phyloP scores from a whole-genome alignment of 352 stramenopile genomes.

The Phytopythium delawarense region DNA sequence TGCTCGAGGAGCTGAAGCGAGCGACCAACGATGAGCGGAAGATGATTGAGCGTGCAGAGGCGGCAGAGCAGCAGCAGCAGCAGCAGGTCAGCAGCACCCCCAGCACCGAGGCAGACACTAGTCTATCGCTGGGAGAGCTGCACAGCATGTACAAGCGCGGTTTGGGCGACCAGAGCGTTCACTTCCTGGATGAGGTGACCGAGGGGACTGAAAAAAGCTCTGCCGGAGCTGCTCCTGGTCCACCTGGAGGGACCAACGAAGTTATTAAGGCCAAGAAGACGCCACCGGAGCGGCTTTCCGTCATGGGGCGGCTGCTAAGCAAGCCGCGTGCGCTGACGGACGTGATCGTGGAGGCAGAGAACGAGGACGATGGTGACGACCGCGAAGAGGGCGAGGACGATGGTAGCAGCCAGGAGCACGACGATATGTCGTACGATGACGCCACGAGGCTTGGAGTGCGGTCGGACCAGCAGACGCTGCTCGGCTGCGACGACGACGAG shows the following conservation, averaged over 20 bases:
- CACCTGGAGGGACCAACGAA: neutral
- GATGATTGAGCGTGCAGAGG: slow-evolving; percentile 12
- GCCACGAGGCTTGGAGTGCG: neutral
- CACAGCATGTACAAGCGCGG: slow-evolving; percentile 81
- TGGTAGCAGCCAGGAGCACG: neutral
- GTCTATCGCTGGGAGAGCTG: slow-evolving; percentile 57
- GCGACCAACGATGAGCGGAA: slow-evolving; percentile 36
- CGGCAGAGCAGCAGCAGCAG: neutral
- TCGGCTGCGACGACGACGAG: slow-evolving; percentile 8
- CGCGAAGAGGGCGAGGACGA: slow-evolving; percentile 11
- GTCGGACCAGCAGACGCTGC: slow-evolving; percentile 2
- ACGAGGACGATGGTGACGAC: slow-evolving; percentile 16
- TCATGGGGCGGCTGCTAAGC: slow-evolving; percentile 45
- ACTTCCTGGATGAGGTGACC: slow-evolving; percentile 35
- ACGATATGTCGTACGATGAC: slow-evolving; percentile 1
- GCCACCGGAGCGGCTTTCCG: slow-evolving; percentile 13
- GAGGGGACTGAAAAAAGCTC: neutral
- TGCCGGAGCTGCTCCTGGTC: neutral
- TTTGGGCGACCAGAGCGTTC: slow-evolving; percentile 64
- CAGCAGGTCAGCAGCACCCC: no score
- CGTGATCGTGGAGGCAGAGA: slow-evolving; percentile 41
- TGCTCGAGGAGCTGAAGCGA: slow-evolving; percentile 40
- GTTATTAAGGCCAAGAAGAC: neutral
- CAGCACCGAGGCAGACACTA: neutral
- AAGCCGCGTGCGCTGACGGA: slow-evolving; percentile 25